Evolutionary conservation across 306 rosid genomes (phyloP).

Genomic region (Dryas drummondii): DNA sequence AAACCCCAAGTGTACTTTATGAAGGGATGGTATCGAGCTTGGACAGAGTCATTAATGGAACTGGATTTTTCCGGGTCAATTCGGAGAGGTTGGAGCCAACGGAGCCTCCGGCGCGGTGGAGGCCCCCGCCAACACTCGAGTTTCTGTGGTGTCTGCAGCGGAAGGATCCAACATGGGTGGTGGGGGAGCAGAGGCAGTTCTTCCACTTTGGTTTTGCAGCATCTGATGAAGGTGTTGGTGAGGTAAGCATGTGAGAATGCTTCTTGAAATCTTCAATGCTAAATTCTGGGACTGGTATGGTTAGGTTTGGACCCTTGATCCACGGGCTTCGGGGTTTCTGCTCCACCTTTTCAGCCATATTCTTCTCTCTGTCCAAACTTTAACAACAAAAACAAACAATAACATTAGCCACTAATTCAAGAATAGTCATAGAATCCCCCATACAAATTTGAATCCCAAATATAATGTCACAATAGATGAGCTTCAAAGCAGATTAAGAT

Average conservation of each 20-base stretch:
- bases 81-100: slow-evolving; percentile 59
- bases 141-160: slow-evolving; percentile 66
- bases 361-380: not conserved
- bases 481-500: no score
- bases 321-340: slow-evolving; percentile 26
- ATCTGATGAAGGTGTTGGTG: slow-evolving; percentile 36
- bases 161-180: slow-evolving; percentile 83
- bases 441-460: no score
- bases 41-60: slow-evolving; percentile 26
- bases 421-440: no score
- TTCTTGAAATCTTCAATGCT: slow-evolving; percentile 40
- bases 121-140: not conserved
- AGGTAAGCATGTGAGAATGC: slow-evolving; percentile 29
- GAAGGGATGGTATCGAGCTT: slow-evolving; percentile 23
- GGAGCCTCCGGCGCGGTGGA: slow-evolving; percentile 42
- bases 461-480: no score
- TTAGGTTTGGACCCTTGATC: slow-evolving; percentile 19
- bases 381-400: not conserved
- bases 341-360: slow-evolving; percentile 43
- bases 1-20: not conserved
- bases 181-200: slow-evolving; percentile 82
- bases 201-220: slow-evolving; percentile 36
- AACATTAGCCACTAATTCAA: not conserved
- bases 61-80: slow-evolving; percentile 24
- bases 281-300: slow-evolving; percentile 38